Evolutionary conservation across 345 rosid species (phyloP), one percentile per base, ranked within the genome.

Genomic region (Abelmoschus esculentus): DNA sequence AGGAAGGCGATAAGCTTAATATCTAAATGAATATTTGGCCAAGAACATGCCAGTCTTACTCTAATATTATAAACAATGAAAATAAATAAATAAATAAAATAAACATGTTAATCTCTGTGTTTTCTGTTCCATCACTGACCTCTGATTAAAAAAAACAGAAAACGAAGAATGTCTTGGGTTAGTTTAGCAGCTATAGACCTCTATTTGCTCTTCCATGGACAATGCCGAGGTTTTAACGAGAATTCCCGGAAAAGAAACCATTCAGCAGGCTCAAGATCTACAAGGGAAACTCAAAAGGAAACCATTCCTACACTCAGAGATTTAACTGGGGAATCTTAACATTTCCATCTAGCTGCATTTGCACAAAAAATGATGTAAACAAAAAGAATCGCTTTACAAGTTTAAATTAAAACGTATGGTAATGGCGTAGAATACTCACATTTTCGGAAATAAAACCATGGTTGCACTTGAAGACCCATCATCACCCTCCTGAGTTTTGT

Each of bases 361-460:
- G 6, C 12, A 28, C 2, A 56, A 36, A 49, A 22, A 22, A 22
- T 22, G 26, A n/a, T 22, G 26, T 38, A 55, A 22, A 55, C 3
- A 47, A 38, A 13, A 14, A 2, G 13, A 34, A 55, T 13, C 14
- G 52, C 3, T 42, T 57, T 4, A 44, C 46, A 19, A 22, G 8
- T 46, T 49, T 5, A 7, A 40, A 31, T 28, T 17, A 29, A 61
- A 40, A 69, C 40, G 40, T 6, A 74, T 28, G n/a, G n/a, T n/a
- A n/a, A n/a, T n/a, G 14, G 58, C n/a, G 38, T 15, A 46, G 49
- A 59, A 26, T 62, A 74, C 77, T 71, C 42, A 66, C 68, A 59
- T 46, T 66, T 71, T 56, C n/a, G 46, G 76, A 19, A 26, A 38
- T 59, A 38, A 57, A 67, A 44, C 1, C 6, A 55, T 60, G 49